phyloP scores from a whole-genome alignment of 2,329 filamentous ascomycete species.

The Colletotrichum godetiae region DNA sequence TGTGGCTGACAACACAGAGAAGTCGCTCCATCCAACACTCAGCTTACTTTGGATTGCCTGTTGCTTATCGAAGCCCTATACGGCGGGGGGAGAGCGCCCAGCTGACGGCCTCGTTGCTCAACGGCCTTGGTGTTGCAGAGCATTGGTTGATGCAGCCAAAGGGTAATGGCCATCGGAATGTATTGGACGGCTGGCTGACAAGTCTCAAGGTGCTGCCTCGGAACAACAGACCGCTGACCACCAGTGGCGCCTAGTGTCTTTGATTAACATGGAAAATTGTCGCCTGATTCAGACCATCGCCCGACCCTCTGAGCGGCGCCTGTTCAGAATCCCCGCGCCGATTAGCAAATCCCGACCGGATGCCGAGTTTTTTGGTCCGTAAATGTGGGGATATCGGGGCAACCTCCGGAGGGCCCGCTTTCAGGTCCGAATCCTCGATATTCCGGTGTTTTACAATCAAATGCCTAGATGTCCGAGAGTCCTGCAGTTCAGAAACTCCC shows the following conservation, averaged over 20 bases:
- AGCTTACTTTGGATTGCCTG: not conserved
- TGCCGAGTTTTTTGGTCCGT: not conserved
- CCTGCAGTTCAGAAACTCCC: not conserved
- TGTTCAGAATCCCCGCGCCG: not conserved
- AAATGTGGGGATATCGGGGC: not conserved
- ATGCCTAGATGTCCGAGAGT: not conserved
- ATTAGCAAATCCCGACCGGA: not conserved
- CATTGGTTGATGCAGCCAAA: slow-evolving; percentile 6
- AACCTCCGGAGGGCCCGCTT: not conserved
- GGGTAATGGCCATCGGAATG: not conserved
- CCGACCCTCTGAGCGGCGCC: not conserved
- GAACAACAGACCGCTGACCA: not conserved
- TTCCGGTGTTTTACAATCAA: not conserved
- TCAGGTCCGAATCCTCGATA: not conserved
- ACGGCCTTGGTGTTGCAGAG: slow-evolving; percentile 13
- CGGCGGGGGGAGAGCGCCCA: not conserved
- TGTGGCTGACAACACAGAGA: slow-evolving; percentile 8
- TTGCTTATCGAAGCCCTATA: not conserved
- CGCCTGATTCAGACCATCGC: not conserved
- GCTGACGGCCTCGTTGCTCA: not conserved
- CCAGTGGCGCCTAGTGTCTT: not conserved
- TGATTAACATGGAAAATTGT: not conserved
- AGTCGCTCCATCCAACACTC: not conserved
- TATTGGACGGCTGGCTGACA: not conserved
- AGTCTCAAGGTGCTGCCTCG: not conserved